Conservation (phyloP, 2,329 filamentous ascomycete genomes). For the Fusarium liriodendri region DNA sequence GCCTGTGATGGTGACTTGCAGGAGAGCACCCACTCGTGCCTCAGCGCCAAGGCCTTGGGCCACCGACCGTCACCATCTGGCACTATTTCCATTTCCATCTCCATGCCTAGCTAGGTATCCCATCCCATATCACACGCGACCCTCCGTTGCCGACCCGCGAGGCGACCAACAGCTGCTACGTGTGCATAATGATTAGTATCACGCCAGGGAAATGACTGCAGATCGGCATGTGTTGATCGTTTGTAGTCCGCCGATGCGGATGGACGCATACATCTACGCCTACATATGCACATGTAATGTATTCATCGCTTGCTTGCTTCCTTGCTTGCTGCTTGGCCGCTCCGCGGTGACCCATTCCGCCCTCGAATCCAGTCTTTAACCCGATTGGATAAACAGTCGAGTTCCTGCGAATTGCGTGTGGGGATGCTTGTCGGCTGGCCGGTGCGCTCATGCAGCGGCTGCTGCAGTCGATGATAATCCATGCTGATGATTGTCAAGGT, state of each 20-base stretch:
- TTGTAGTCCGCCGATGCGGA: not conserved
- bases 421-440: constrained; percentile 9
- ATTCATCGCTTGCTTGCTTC: not conserved
- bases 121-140: not conserved
- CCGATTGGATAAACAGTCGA: constrained; percentile 1
- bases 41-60: constrained; percentile 23
- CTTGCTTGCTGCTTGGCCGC: constrained; percentile 1
- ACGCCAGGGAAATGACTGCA: constrained; percentile 9
- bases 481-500: constrained; percentile 17
- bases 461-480: constrained; percentile 18
- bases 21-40: constrained; percentile 19
- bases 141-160: constrained; percentile 2
- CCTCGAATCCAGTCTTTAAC: constrained; percentile 13
- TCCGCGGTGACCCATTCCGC: constrained; percentile 11
- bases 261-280: not conserved
- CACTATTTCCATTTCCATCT: constrained; percentile 35
- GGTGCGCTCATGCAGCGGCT: constrained; percentile 5
- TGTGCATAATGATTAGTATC: not conserved
- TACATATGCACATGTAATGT: not conserved
- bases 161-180: constrained; percentile 6
- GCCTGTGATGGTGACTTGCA: constrained; percentile 13
- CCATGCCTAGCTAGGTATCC: constrained; percentile 11
- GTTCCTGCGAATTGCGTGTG: constrained; percentile 20
- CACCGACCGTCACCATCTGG: constrained; percentile 8
- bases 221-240: constrained; percentile 14